These are phyloP conservation scores for Trifolium dubium DNA, from an alignment of 306 rosid species.

Conservation along the genomic window DNA sequence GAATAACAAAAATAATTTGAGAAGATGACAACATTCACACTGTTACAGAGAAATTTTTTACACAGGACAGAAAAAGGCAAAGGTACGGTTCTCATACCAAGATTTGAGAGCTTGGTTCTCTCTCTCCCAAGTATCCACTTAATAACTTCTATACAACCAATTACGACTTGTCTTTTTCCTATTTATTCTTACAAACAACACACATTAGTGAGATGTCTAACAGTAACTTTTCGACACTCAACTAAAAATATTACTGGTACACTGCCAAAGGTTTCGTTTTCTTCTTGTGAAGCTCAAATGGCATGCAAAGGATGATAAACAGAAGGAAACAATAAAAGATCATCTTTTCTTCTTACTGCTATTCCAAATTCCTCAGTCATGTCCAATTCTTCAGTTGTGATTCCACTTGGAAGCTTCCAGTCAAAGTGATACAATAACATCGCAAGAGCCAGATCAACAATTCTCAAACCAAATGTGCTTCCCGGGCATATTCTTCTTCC, in stretches of 20 bases:
- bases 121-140: neutral
- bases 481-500: neutral
- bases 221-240: neutral
- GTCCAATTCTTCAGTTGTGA: neutral
- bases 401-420: neutral
- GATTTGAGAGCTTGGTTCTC: neutral
- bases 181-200: neutral
- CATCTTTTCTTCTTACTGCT: neutral
- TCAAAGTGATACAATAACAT: neutral
- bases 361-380: neutral
- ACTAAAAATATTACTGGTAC: neutral
- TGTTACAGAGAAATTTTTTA: no score
- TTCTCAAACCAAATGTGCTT: neutral
- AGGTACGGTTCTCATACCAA: neutral
- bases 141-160: neutral
- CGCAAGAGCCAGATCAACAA: neutral
- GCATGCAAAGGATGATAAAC: neutral
- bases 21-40: no score
- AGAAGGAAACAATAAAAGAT: neutral
- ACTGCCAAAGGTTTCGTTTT: neutral
- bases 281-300: slow-evolving; percentile 2
- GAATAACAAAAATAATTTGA: neutral
- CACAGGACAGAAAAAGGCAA: no score
- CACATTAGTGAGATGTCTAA: neutral
- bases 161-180: neutral